Evolutionary conservation across 2,329 filamentous ascomycete genomes (phyloP).

Genomic region (Pseudogymnoascus sp.): DNA sequence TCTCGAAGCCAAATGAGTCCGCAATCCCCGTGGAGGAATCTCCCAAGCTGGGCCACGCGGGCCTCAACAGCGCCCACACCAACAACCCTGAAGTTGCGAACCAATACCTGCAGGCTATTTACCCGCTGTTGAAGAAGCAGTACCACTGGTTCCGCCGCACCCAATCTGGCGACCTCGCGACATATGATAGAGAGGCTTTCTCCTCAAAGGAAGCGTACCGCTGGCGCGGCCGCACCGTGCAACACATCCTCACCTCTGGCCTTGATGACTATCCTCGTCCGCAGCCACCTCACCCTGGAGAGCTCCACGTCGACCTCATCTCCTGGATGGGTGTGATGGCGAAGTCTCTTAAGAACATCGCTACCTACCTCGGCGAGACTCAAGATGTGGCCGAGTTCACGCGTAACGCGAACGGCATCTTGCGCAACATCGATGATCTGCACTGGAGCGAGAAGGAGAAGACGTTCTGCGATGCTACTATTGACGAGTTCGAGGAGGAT

Average conservation of each 20-base stretch:
- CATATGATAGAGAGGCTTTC: conserved; percentile 82
- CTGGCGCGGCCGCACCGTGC: conserved; percentile 83
- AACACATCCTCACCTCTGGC: conserved; percentile 85
- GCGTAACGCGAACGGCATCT: conserved; percentile 66
- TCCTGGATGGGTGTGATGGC: conserved; percentile 98
- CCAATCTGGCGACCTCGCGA: conserved; percentile 80
- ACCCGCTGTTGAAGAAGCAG: conserved; percentile 79
- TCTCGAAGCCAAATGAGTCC: conserved; percentile 47
- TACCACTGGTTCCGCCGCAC: conserved; percentile 94
- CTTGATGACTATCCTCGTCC: conserved; percentile 94
- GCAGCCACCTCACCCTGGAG: conserved; percentile 87
- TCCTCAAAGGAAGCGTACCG: conserved; percentile 89
- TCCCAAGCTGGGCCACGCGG: conserved; percentile 35
- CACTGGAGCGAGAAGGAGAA: conserved; percentile 80
- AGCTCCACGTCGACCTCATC: conserved; percentile 90
- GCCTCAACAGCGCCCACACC: conserved; percentile 55
- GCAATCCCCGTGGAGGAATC: conserved; percentile 38
- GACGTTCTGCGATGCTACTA: conserved; percentile 88
- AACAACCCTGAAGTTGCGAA: conserved; percentile 60
- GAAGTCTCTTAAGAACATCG: conserved; percentile 73
- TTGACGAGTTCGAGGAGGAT: conserved; percentile 92
- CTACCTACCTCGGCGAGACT: conserved; percentile 60
- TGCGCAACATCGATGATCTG: conserved; percentile 80
- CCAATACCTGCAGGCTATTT: conserved; percentile 66
- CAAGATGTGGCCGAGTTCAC: conserved; percentile 71